phyloP scores from a whole-genome alignment of 1,284 basidiomycete species.

The Microbotryomycetes sp. region DNA sequence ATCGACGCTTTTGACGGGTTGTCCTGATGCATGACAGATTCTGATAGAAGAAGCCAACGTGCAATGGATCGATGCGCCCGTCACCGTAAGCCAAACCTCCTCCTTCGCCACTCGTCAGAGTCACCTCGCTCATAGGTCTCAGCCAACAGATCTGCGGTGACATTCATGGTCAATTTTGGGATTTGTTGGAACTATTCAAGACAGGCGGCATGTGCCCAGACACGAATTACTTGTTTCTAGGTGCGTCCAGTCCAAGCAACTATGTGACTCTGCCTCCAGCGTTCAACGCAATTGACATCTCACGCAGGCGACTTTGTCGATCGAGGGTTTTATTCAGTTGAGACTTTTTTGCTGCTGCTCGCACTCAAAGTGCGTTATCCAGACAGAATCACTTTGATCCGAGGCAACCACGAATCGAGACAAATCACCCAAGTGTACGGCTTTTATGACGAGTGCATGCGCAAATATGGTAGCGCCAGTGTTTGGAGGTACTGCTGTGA shows the following conservation, averaged over 20 bases:
- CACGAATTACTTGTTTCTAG: slow-evolving; percentile 98
- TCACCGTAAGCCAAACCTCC: slow-evolving; percentile 67
- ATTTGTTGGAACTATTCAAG: slow-evolving; percentile 93
- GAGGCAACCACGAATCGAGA: slow-evolving; percentile 97
- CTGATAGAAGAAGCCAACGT: slow-evolving; percentile 96
- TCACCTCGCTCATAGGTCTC: slow-evolving; percentile 5
- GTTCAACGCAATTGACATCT: not conserved
- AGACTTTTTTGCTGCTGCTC: slow-evolving; percentile 90
- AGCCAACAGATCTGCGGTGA: slow-evolving; percentile 83
- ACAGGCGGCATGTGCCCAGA: slow-evolving; percentile 91
- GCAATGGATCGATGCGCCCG: slow-evolving; percentile 90
- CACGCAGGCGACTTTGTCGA: slow-evolving; percentile 80
- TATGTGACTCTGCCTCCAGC: not conserved
- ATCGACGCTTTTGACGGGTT: no score
- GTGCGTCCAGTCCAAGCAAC: slow-evolving; percentile 47
- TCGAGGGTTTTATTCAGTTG: slow-evolving; percentile 94
- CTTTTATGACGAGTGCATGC: slow-evolving; percentile 96
- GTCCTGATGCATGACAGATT: not conserved
- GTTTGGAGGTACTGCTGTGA: slow-evolving; percentile 99
- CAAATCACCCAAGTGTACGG: slow-evolving; percentile 99
- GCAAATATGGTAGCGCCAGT: slow-evolving; percentile 91
- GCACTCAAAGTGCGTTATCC: slow-evolving; percentile 96
- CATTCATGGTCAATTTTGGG: slow-evolving; percentile 97
- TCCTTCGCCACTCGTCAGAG: not conserved
- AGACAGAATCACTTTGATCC: slow-evolving; percentile 92